Base-by-base conservation (phyloP, 2,329 filamentous ascomycete species). In the Arthrobotrys sinensis region DNA sequence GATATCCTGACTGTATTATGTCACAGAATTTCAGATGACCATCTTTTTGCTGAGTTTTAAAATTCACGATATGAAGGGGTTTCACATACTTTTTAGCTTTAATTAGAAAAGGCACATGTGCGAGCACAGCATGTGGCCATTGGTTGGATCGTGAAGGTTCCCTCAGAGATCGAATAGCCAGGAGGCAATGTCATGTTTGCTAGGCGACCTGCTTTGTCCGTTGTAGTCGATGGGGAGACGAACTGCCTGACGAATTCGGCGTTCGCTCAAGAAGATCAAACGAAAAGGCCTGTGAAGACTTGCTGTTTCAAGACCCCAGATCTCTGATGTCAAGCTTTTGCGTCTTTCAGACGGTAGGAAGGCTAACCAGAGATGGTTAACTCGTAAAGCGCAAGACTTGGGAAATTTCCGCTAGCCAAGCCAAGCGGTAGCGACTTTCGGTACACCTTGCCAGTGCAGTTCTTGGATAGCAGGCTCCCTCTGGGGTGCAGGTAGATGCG, bases 151-250 rank as follows among this genome's bases (percentile, higher is more conserved):
- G 55, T n/a, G 34, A 45, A 32, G 21, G 12, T 62, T 19, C n/a
- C 19, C 64, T 28, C 12, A 38, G 16, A 60, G 32, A 52, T 55
- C 21, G 36, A 67, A 67, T n/a, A 32, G 38, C 66, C 38, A 71
- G 62, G 66, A 62, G 43, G 66, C 70, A 75, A 38, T 38, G 36
- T 38, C 50, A 36, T 36, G 28, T 53, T 10, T 24, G 68, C 36
- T 70, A 76, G 72, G 65, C 72, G 72, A 76, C 72, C 73, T 69
- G 50, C 66, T 60, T 68, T 71, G 65, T 40, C 50, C 45, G 43
- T 43, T 40, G 45, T 40, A 45, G 45, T 28, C 21, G 45, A 36
- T 40, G 40, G 34, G 34, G 32, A 57, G 52, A 77, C 46, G 66
- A 52, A 50, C 48, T 70, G 60, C 62, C 73, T 66, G 73, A 62